phyloP scores from a whole-genome alignment of 2,329 filamentous ascomycete genomes.

The Phaeosphaeriaceae sp. region DNA sequence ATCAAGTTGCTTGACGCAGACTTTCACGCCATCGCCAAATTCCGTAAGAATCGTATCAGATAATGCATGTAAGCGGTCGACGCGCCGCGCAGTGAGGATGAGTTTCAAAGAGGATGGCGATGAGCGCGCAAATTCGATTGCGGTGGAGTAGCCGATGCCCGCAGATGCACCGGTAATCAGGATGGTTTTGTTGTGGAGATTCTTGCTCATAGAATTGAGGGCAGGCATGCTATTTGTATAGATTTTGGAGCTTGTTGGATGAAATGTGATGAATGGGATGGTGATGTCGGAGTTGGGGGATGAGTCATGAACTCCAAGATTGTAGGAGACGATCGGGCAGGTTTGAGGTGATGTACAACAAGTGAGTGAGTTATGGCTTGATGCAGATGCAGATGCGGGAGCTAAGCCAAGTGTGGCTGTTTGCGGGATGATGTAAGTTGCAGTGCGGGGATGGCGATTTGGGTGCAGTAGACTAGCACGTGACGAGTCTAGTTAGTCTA shows the following conservation, averaged over 20 bases:
- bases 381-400: background rate
- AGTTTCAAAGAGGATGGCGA: conserved; percentile 77
- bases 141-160: conserved; percentile 82
- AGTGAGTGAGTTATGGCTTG: background rate
- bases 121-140: conserved; percentile 88
- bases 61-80: conserved; percentile 76
- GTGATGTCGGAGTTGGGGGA: background rate
- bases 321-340: background rate
- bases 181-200: conserved; percentile 88
- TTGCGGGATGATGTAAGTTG: background rate
- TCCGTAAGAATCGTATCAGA: conserved; percentile 76
- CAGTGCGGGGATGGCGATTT: background rate
- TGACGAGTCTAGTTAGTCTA: no score
- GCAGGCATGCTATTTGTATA: conserved; percentile 7
- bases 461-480: background rate
- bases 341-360: background rate
- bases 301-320: background rate
- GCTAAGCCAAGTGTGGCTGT: background rate
- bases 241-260: background rate
- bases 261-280: background rate
- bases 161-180: conserved; percentile 90
- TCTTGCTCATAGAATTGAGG: conserved; percentile 71
- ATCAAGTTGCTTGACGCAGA: conserved; percentile 83
- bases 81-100: conserved; percentile 81
- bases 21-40: conserved; percentile 66